Base-by-base conservation (phyloP, 164 flowering plant genomes). In the Annona cherimola region DNA sequence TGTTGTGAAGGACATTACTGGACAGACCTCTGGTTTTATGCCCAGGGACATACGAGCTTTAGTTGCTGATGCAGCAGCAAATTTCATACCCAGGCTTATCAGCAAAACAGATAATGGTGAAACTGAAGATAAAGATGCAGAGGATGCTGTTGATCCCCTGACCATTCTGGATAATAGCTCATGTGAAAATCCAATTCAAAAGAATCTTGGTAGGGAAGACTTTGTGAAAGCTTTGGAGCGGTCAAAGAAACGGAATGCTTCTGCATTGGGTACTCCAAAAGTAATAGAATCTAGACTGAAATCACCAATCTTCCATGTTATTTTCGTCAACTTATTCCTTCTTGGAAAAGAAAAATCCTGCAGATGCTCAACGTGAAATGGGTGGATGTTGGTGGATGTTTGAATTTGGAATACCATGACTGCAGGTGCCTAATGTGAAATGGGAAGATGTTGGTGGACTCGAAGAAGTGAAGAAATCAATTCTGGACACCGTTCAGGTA, bases 361-460 rank as follows among this genome's bases (percentile, higher is more conserved):
- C n/a, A n/a, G n/a, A n/a, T n/a, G n/a, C n/a, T n/a, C n/a, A n/a
- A n/a, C n/a, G n/a, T n/a, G n/a, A n/a, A n/a, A n/a, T n/a, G 70
- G 45, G 20, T 72, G 20, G 62, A 6, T 62, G 40, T 69, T 46
- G 5, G 54, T 39, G 12, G 7, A 45, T 66, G 18, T 64, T 26
- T 74, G 75, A 69, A 43, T 62, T 74, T 74, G 35, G 59, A 61
- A 50, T 55, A 35, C 19, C 78, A 66, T 70, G 72, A 5, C 71
- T 45, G 26, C 46, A 94, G 97, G 93, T 94, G 76, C 99, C 99
- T 43, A 80, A 90, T 74, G 93, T 95, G 45, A 91, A 91, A 84
- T 95, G 98, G 99, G 98, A 95, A 77, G 99, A 95, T 88, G 99
- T 91, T 80, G 99, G 99, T 72, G 97, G 99, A 71, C 93, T 95